Evolutionary conservation across 2,329 filamentous ascomycete species (phyloP), one percentile per base, ranked within the genome.

Genomic region (Chaetomium olivaceum): DNA sequence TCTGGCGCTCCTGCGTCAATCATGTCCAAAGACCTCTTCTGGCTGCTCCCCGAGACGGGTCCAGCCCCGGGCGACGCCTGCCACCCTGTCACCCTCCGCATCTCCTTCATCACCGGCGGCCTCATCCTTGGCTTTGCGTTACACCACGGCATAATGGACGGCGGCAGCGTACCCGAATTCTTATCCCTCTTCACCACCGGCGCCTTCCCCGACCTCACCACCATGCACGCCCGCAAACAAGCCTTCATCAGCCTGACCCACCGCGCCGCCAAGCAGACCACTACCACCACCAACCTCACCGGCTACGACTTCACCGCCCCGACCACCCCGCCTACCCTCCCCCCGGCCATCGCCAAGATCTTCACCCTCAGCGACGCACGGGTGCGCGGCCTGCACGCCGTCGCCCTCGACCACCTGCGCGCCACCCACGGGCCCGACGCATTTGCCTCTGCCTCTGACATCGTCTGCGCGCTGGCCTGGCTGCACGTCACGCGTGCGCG

Each of bases 121-220:
- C 56, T 68, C 0, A 25, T 68, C 11, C 43, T 68, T 1, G 62
- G 64, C 19, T 68, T 68, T 31, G 29, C 58, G 2, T 57, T 66
- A 11, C 55, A 65, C 36, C 67, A 68, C 57, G 56, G 61, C 39
- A 36, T 68, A 51, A 39, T 66, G n/a, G 64, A 68, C 29, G 64
- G 67, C 33, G 19, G 5, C 14, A 57, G 48, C 1, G 55, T 29
- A 2, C 11, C 29, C 29, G 25, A 56, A 14, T 61, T 68, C 33
- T 33, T 66, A 19, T n/a, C 59, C 7, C 39, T 12, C 19, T 63
- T 68, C 36, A n/a, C 55, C 27, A 16, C 16, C 56, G 51, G n/a
- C 21, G 36, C 21, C 14, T 1, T 23, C 11, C 4, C 27, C 5
- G 19, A 4, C 27, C 16, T 52, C 11, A 16, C n/a, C 25, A 54